These are phyloP conservation scores for Tephrocybe rancida DNA, from an alignment of 768 basidiomycete species.

Conservation along the genomic window DNA sequence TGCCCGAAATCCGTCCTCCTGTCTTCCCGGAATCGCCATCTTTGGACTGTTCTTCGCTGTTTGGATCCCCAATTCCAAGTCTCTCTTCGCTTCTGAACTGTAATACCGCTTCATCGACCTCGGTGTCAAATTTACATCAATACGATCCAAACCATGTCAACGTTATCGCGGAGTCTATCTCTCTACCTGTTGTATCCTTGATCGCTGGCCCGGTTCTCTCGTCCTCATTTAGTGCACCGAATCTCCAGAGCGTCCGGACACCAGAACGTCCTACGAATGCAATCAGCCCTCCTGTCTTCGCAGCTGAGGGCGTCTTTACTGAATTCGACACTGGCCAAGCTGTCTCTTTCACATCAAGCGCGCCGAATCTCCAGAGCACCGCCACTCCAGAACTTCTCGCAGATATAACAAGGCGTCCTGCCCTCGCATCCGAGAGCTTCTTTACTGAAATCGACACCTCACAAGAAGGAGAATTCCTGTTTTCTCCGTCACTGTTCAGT, in stretches of 20 bases:
- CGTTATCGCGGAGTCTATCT: conserved; percentile 10
- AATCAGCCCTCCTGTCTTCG: neutral
- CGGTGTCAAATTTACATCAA: neutral
- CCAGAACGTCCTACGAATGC: neutral
- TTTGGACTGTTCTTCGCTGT: conserved; percentile 2
- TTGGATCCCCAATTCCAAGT: conserved; percentile 15
- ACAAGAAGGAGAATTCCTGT: neutral
- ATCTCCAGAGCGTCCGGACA: neutral
- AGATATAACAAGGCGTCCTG: neutral
- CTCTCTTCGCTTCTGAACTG: conserved; percentile 18
- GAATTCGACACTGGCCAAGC: neutral
- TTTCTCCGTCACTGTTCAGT: conserved; percentile 6
- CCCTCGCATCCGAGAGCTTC: neutral
- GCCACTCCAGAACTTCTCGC: neutral
- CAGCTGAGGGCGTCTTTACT: neutral
- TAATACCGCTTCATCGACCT: conserved; percentile 10
- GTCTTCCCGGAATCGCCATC: conserved; percentile 4
- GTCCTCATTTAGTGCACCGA: conserved; percentile 9
- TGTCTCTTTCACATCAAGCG: conserved; percentile 6
- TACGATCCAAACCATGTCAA: conserved; percentile 6
- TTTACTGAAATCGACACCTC: neutral
- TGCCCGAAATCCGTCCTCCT: conserved; percentile 13
- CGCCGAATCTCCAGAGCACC: conserved; percentile 6
- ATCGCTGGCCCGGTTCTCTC: neutral
- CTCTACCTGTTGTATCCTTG: conserved; percentile 9